Evolutionary conservation across 2,329 filamentous ascomycete species (phyloP), one percentile per base, ranked within the genome.

Genomic region (Geosmithia flava): DNA sequence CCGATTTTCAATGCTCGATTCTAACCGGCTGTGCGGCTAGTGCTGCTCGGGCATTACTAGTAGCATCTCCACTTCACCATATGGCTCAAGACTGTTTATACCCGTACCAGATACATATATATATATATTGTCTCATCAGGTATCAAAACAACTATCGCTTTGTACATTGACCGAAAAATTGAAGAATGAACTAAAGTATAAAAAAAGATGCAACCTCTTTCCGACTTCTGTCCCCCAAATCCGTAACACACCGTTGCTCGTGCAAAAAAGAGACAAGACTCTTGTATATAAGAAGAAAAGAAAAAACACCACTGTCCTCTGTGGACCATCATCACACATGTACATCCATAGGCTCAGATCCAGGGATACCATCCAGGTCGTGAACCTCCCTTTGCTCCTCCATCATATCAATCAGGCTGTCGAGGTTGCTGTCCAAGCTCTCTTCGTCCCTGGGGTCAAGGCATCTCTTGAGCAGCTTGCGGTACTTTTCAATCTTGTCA

Each of bases 401-500:
- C 73, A 81, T 79, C 70, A 80, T 76, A 44, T 74, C 69, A 55
- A 81, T 78, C 52, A 81, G 64, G 50, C 71, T 76, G 58, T 80
- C 75, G 46, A 81, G 63, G 56, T 79, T 81, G 43, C 72, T 69
- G 60, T 88, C 84, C 37, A 88, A 73, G 53, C 78, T 81, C 54
- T 85, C 81, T 49, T 72, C 72, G 46, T 85, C 82, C 54, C 78
- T 73, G 16, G 81, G 73, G 23, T 82, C 81, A 27, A 89, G 68
- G 50, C 85, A 87, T 51, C 76, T 76, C 50, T 77, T 78, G 30
- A 88, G 76, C 29, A 89, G 70, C 48, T 75, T 75, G 52, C 83
- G 75, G 62, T 90, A 91, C 60, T 82, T 80, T 55, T 82, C 81
- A 53, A 85, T 85, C 59, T 81, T 81, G 61, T 87, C 83, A 37